Evolutionary conservation across 2,329 filamentous ascomycete genomes (phyloP).

Genomic region (Pseudogymnoascus sp.): DNA sequence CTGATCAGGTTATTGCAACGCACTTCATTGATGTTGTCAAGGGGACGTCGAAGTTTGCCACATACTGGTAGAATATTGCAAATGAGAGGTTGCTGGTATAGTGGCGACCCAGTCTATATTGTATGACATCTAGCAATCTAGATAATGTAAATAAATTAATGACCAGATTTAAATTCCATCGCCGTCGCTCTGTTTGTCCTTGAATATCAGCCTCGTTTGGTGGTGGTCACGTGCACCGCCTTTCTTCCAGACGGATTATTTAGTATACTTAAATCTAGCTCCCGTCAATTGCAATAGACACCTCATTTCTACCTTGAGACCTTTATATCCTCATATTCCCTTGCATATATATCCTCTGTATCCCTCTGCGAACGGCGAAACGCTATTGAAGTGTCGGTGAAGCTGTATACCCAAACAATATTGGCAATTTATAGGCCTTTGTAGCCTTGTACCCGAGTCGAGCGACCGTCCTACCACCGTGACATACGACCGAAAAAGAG

Average conservation of each 20-base stretch:
- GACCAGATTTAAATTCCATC: background rate
- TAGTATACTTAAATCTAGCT: background rate
- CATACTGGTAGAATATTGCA: constrained; percentile 22
- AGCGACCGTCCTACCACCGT: background rate
- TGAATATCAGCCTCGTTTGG: background rate
- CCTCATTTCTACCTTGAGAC: background rate
- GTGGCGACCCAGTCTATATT: background rate
- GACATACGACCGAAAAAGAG: background rate
- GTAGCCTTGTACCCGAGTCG: background rate
- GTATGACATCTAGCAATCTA: background rate
- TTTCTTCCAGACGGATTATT: background rate
- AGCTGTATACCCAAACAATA: background rate
- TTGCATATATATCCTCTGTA: background rate
- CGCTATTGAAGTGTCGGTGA: background rate
- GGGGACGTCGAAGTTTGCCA: constrained; percentile 33
- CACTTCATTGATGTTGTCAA: constrained; percentile 49
- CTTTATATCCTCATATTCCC: background rate
- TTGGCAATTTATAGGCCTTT: background rate
- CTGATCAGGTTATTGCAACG: constrained; percentile 49
- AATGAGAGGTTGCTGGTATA: background rate
- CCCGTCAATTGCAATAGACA: background rate
- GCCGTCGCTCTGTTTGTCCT: background rate
- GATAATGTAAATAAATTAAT: background rate
- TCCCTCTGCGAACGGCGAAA: background rate
- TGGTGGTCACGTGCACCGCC: background rate